Base-by-base conservation (phyloP, 1,284 basidiomycete genomes). In the Ustilago bromivora region DNA sequence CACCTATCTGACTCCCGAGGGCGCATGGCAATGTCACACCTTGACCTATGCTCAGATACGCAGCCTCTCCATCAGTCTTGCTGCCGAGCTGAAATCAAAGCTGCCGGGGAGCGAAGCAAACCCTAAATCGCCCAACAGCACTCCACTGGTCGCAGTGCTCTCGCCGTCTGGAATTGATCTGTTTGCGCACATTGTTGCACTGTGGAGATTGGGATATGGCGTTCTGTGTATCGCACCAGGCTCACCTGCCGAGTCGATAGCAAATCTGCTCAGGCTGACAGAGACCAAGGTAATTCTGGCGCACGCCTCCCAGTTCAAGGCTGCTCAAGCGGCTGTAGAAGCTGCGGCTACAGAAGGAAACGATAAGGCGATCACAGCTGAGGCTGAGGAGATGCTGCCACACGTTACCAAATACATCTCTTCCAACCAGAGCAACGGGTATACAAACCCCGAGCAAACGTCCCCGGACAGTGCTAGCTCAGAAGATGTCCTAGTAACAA, bases 251-350 rank as follows among this genome's bases (percentile, higher is more conserved):
- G 86, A 90, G 0, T 90, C 90, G 4, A 88, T 90, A 35, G 89
- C 89, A 0, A 90, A 91, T 78, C 86, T 92, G 52, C 87, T 89
- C 79, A 87, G 88, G 43, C 79, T 87, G n/a, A 91, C 90, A 1
- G 83, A 87, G 11, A 84, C 89, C 0, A 84, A 86, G 0, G 87
- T 88, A 66, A 73, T 91, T 23, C 88, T 91, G 62, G 89, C 88
- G 58, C 88, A 89, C 10, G 53, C 68, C 4, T 82, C 78, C 9
- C 87, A 87, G 67, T 72, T 85, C 8, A 87, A 87, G 61, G 88
- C 88, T 66, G 84, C 82, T 2, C 64, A 81, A 17, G 59, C 51
- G 23, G 62, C 61, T 12, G 43, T 64, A 23, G 34, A 47, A 7
- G 57, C 55, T 23, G 49, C 49, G 13, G 11, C 49, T 6, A 5